phyloP scores from a whole-genome alignment of 495 filamentous ascomycete genomes.

The Sphaerosporella brunnea region DNA sequence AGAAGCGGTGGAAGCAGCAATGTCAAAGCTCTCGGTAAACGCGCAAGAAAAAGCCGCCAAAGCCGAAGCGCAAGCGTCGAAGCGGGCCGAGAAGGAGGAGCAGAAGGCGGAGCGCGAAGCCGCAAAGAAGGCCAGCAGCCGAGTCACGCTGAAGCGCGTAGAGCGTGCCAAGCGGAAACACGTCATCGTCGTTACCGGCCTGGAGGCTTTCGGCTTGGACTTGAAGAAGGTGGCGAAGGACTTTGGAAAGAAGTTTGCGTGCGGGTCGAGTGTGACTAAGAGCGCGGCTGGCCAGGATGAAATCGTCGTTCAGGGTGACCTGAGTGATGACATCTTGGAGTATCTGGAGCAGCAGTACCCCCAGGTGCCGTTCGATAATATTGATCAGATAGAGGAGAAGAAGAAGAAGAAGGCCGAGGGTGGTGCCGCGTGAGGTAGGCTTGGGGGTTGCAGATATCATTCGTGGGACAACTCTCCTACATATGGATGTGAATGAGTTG shows the following conservation, averaged over 20 bases:
- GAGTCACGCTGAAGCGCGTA: slow-evolving; percentile 84
- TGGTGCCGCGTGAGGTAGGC: not conserved
- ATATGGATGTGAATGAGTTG: too few species aligned
- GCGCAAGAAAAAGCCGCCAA: slow-evolving; percentile 63
- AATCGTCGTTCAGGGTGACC: slow-evolving; percentile 94
- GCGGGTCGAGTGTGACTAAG: slow-evolving; percentile 82
- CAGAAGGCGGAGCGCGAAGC: slow-evolving; percentile 72
- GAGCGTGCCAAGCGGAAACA: slow-evolving; percentile 96
- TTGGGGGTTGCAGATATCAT: too few species aligned
- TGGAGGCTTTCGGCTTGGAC: slow-evolving; percentile 80
- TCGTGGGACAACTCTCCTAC: too few species aligned
- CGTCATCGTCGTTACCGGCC: slow-evolving; percentile 72
- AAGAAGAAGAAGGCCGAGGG: slow-evolving; percentile 24
- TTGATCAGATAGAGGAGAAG: slow-evolving; percentile 50
- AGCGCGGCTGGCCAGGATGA: slow-evolving; percentile 64
- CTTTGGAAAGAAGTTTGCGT: slow-evolving; percentile 84
- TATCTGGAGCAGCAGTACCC: slow-evolving; percentile 73
- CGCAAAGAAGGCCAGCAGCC: slow-evolving; percentile 55
- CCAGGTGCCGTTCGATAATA: slow-evolving; percentile 76
- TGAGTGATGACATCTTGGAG: slow-evolving; percentile 85
- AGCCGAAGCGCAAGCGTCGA: slow-evolving; percentile 34
- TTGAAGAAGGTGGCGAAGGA: slow-evolving; percentile 86
- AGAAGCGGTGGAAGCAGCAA: slow-evolving; percentile 70
- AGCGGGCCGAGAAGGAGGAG: slow-evolving; percentile 87
- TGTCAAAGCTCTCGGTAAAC: slow-evolving; percentile 67